Evolutionary conservation across 345 rosid genomes (phyloP), one percentile per base, ranked within the genome.

Genomic region (Sonneratia alba): DNA sequence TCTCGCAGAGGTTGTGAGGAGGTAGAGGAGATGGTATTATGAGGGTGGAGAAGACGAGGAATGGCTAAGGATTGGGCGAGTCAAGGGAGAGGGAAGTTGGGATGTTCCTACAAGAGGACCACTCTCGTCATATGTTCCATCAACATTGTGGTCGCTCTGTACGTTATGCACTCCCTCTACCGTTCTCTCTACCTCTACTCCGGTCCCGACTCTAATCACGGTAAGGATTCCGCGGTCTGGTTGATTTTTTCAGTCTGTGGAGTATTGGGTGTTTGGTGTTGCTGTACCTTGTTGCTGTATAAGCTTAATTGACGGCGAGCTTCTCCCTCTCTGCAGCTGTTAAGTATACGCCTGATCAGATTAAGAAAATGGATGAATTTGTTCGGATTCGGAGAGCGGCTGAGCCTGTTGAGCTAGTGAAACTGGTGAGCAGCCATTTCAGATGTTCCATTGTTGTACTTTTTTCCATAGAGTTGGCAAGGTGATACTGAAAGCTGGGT

Each of bases 101-200:
- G 79, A 37, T 86, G 73, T 38, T 72, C 79, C 19, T 77, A 86
- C 83, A 91, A 85, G 85, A 91, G 80, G 69, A 91, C 84, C 19
- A 90, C 99, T 47, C 84, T 96, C 66, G 75, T 86, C 61, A 86
- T 96, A 80, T 96, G 99, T 79, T 85, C 85, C 69, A 57, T 92
- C 78, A 96, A 96, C 88, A 96, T 92, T 84, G 79, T 92, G 77
- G 81, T 92, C 51, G 98, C 98, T 75, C 98, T 96, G 72, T 92
- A 78, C 79, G 93, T 92, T 78, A 91, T 96, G 72, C 91, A 89
- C 68, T 88, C 89, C 79, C 86, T 92, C 72, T 96, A 96, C 77
- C 77, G 81, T 19, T 92, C 96, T 71, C 90, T 92, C 76, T 86
- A 91, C 72, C 55, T 91, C 75, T 85, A 85, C 85, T 78, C 96